phyloP scores from a whole-genome alignment of 305 asterid genomes.

The Ilex paraguariensis region DNA sequence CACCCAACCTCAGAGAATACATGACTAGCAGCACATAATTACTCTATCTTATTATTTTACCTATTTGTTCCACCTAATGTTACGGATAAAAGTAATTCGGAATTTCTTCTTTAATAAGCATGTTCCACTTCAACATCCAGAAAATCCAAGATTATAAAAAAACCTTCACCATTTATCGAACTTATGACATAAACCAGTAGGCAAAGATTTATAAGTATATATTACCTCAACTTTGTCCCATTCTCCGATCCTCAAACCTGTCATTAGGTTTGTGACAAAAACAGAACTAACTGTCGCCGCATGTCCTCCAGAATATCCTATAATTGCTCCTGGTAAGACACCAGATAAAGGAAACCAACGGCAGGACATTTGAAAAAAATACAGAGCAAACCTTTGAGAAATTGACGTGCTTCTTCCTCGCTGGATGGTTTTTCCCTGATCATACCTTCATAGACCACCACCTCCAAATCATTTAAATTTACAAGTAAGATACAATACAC shows the following conservation, averaged over 20 bases:
- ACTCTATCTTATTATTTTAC: too few relatives aligned
- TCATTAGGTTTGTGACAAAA: conserved; percentile 70
- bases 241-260: conserved; percentile 69
- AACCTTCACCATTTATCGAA: too few relatives aligned
- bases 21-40: too few relatives aligned
- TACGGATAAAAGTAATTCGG: too few relatives aligned
- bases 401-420: conserved; percentile 85
- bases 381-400: conserved; percentile 54
- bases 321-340: conserved; percentile 15
- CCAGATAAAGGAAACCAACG: conserved; percentile 16
- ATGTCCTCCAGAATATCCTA: conserved; percentile 74
- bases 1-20: too few relatives aligned
- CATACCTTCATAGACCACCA: conserved; percentile 89
- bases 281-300: conserved; percentile 87
- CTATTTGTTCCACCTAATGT: too few relatives aligned
- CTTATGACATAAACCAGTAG: not conserved
- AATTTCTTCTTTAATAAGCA: too few relatives aligned
- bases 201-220: conserved; percentile 6
- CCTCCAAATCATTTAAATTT: conserved; percentile 56
- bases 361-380: conserved; percentile 8
- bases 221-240: conserved; percentile 96
- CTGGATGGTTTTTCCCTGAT: conserved; percentile 88
- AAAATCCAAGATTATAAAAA: too few relatives aligned
- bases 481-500: conserved; percentile 22
- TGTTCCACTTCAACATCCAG: too few relatives aligned